These are phyloP conservation scores for Physcomitrium patens DNA, from an alignment of 225 moss, liverwort and hornwort species.

Conservation along the genomic window DNA sequence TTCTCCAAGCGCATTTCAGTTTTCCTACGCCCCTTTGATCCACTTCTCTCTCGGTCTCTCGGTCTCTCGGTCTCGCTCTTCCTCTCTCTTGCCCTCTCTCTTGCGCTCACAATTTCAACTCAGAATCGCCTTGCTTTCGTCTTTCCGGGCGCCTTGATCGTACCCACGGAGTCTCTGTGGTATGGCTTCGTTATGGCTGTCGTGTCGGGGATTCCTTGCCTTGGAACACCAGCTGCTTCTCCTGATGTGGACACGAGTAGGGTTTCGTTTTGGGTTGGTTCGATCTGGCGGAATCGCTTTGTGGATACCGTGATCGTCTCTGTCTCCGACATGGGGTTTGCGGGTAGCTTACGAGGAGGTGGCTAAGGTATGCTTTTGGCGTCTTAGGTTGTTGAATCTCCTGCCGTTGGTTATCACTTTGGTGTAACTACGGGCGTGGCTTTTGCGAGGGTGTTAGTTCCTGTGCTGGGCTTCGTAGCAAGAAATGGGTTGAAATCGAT, in stretches of 20 bases:
- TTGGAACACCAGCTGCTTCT: too few species aligned
- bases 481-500: slow-evolving; percentile 16
- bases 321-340: slow-evolving; percentile 15
- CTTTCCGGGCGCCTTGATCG: neutral
- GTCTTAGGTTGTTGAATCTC: neutral
- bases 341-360: neutral
- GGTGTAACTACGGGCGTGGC: slow-evolving; percentile 32
- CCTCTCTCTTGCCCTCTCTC: too few species aligned
- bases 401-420: slow-evolving; percentile 39
- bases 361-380: neutral
- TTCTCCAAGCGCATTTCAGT: neutral
- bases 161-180: slow-evolving; percentile 4
- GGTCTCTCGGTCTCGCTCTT: too few species aligned
- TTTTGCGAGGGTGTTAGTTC: neutral
- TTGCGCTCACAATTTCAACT: neutral
- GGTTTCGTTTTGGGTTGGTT: slow-evolving; percentile 14
- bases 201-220: neutral
- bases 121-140: slow-evolving; percentile 20
- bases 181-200: neutral
- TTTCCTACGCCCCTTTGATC: neutral
- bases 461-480: neutral
- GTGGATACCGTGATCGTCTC: slow-evolving; percentile 7
- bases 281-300: neutral
- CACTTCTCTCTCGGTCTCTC: too few species aligned
- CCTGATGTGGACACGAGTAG: neutral